These are phyloP conservation scores for Lachnellula subtilissima DNA, from an alignment of 2,329 filamentous ascomycete genomes.

Conservation along the genomic window DNA sequence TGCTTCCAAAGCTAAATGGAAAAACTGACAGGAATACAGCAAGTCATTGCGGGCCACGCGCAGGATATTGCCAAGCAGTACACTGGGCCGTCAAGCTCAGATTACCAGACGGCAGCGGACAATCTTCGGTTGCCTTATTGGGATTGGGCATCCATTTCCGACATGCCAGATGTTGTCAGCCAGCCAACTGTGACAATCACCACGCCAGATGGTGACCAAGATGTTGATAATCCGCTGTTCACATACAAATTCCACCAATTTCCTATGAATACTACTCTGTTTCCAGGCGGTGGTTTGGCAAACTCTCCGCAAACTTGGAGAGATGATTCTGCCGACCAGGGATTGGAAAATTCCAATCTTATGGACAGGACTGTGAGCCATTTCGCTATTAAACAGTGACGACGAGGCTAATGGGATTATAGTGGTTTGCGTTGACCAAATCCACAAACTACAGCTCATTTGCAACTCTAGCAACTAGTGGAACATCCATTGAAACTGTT, in stretches of 20 bases:
- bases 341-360: constrained; percentile 13
- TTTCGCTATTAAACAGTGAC: not conserved
- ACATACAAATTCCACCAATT: constrained; percentile 44
- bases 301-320: constrained; percentile 23
- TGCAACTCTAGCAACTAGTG: constrained; percentile 35
- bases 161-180: constrained; percentile 35
- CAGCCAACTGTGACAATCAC: constrained; percentile 31
- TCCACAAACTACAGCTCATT: constrained; percentile 37
- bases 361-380: constrained; percentile 31
- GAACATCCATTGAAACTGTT: constrained; percentile 40
- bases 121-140: constrained; percentile 44
- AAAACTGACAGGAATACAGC: constrained; percentile 34
- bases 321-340: not conserved
- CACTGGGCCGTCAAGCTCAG: constrained; percentile 1
- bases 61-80: constrained; percentile 39
- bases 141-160: constrained; percentile 43
- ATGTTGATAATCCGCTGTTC: constrained; percentile 47
- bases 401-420: constrained; percentile 1
- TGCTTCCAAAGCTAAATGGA: no score
- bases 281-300: constrained; percentile 28
- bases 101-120: constrained; percentile 40
- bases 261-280: constrained; percentile 33
- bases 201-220: constrained; percentile 17
- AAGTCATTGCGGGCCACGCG: constrained; percentile 45
- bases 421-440: constrained; percentile 42